phyloP scores from a whole-genome alignment of 495 filamentous ascomycete genomes.

The Cairneyella variabilis region DNA sequence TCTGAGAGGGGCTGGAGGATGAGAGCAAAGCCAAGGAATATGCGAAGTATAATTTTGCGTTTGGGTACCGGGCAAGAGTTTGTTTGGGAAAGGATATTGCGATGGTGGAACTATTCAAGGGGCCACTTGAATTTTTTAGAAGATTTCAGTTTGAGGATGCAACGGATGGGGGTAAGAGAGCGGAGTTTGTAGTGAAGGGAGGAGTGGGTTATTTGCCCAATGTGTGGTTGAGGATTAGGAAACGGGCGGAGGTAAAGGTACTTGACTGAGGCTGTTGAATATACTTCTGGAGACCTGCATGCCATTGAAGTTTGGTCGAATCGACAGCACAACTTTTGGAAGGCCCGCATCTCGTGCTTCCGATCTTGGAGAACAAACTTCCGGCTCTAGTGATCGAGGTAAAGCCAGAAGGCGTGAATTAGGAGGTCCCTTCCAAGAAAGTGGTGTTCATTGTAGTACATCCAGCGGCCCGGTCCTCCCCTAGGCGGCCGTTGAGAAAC shows the following conservation, averaged over 20 bases:
- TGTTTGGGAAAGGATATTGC: constrained; percentile 55
- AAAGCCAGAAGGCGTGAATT: too few relatives aligned
- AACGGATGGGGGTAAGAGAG: constrained; percentile 29
- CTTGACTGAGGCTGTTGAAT: too few relatives aligned
- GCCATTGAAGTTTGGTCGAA: too few relatives aligned
- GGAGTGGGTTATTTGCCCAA: constrained; percentile 46
- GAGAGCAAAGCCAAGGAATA: constrained; percentile 40
- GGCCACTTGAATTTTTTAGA: constrained; percentile 16
- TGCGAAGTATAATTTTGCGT: constrained; percentile 49
- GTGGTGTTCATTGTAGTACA: too few relatives aligned
- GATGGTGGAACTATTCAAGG: constrained; percentile 54
- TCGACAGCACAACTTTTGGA: too few relatives aligned
- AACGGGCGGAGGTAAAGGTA: neutral
- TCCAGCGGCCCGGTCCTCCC: too few relatives aligned
- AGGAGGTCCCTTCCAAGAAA: too few relatives aligned
- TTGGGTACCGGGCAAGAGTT: constrained; percentile 50
- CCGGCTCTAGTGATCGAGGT: too few relatives aligned
- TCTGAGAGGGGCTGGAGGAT: constrained; percentile 37
- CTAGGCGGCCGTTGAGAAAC: too few relatives aligned
- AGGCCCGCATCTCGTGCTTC: too few relatives aligned
- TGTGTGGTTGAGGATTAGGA: constrained; percentile 40
- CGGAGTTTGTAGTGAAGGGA: constrained; percentile 41
- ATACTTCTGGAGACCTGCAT: too few relatives aligned
- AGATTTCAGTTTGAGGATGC: constrained; percentile 29
- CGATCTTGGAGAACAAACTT: too few relatives aligned